Evolutionary conservation across 495 filamentous ascomycete species (phyloP).

Genomic region (Podospora pseudocomata): DNA sequence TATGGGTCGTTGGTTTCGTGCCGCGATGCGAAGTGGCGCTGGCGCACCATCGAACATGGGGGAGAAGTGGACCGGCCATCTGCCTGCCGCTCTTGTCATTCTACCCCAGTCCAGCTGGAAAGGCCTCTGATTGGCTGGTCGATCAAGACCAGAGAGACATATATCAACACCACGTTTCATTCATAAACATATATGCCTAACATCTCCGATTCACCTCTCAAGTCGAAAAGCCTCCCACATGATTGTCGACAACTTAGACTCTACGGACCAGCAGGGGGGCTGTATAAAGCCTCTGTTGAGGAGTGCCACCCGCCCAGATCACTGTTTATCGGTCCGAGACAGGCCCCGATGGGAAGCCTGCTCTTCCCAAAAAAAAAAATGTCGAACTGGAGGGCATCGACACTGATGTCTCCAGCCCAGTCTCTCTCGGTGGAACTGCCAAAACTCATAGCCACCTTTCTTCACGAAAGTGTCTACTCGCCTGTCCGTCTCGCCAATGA

Average conservation of each 20-base stretch:
- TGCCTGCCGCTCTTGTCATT: background rate
- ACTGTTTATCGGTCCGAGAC: background rate
- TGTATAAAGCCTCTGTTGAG: background rate
- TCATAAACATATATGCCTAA: background rate
- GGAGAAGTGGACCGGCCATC: background rate
- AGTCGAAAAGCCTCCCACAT: background rate
- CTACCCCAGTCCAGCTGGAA: background rate
- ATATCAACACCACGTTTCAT: background rate
- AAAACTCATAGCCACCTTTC: no score
- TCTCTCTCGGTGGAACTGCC: no score
- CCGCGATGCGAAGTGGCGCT: background rate
- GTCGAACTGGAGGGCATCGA: background rate
- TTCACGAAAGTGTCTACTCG: background rate
- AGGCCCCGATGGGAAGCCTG: background rate
- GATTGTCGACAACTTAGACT: background rate
- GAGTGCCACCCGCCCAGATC: background rate
- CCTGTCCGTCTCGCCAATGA: background rate
- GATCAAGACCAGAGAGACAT: background rate
- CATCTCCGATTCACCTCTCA: background rate
- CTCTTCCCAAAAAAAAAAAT: background rate
- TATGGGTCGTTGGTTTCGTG: constrained; percentile 5
- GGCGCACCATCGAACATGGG: background rate
- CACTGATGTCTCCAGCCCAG: background rate
- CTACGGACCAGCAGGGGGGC: no score
- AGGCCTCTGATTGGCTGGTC: background rate